Base-by-base conservation (phyloP, 1,139 yeast species). In the Kodamaea alishanica region DNA sequence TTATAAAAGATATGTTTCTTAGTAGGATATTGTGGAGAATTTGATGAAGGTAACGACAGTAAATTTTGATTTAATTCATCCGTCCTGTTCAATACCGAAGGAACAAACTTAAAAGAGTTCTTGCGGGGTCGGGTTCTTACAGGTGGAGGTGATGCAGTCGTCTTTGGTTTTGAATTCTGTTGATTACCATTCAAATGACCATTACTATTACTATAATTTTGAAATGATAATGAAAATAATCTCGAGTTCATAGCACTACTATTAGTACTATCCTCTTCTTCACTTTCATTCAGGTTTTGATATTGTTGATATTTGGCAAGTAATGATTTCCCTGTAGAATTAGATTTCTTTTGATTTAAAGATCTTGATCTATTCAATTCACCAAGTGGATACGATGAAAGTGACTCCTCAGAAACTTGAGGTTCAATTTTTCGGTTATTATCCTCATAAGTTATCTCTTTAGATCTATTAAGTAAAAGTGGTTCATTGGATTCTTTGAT, bases 1-100 rank as follows among this genome's bases (percentile, higher is more conserved):
- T 66, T 61, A 45, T 65, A 68, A 46, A 69, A 68, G 33, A 67
- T 58, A 9, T 65, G 56, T 41, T 55, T 51, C 39, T 46, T 46
- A 39, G 50, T 47, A 24, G 40, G 39, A 15, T 15, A 4, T 15
- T 15, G 20, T 15, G 20, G 20, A 15, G 20, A 4, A 15, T 15
- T 15, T 15, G 20, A 15, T 15, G 20, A 15, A 15, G 20, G 20
- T 15, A 15, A 15, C 20, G 20, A 15, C 20, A 15, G 20, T 15
- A 15, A 15, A 3, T 15, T 15, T 15, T 15, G 20, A 15, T 15
- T 15, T 15, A 15, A 15, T 15, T 15, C 20, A 15, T 15, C 20
- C 20, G 20, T 15, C 20, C 20, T 15, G 20, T 15, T 37, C 22
- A 52, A 40, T 10, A 54, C 55, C 1, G 68, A 56, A 6, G 69